Conservation (phyloP, 352 stramenopile species). For the Pythium guiyangense region DNA sequence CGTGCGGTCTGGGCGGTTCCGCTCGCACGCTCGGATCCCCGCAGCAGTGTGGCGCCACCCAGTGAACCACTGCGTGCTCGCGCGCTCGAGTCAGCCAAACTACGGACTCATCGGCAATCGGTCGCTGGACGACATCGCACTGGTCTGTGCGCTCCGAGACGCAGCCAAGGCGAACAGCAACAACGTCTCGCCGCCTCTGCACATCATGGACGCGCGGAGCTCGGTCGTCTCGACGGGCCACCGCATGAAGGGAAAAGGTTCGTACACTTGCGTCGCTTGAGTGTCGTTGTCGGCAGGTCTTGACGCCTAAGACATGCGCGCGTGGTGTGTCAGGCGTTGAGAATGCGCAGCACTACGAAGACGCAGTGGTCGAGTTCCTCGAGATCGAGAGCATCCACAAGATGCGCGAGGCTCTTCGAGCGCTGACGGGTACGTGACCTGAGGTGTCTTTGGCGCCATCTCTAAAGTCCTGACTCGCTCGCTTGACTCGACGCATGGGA, state of each 20-base stretch:
- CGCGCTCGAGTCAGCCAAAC: conserved; percentile 93
- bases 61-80: conserved; percentile 92
- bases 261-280: too few species aligned
- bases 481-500: too few species aligned
- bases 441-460: too few species aligned
- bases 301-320: not conserved
- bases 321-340: too few species aligned
- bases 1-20: conserved; percentile 86
- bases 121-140: conserved; percentile 89
- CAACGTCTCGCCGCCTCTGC: conserved; percentile 60
- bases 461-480: too few species aligned
- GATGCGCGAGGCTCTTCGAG: too few species aligned
- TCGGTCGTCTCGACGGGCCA: conserved; percentile 81
- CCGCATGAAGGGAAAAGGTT: conserved; percentile 78
- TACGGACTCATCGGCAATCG: conserved; percentile 95
- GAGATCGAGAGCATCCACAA: too few species aligned
- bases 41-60: conserved; percentile 92
- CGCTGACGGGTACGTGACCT: too few species aligned
- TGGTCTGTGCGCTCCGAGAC: conserved; percentile 85
- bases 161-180: conserved; percentile 74
- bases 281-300: not conserved
- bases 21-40: conserved; percentile 89
- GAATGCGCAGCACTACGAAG: too few species aligned
- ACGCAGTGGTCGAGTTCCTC: not conserved
- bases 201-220: conserved; percentile 85